Conservation (phyloP, 805 yeast genomes). For the Starmera quercuum region DNA sequence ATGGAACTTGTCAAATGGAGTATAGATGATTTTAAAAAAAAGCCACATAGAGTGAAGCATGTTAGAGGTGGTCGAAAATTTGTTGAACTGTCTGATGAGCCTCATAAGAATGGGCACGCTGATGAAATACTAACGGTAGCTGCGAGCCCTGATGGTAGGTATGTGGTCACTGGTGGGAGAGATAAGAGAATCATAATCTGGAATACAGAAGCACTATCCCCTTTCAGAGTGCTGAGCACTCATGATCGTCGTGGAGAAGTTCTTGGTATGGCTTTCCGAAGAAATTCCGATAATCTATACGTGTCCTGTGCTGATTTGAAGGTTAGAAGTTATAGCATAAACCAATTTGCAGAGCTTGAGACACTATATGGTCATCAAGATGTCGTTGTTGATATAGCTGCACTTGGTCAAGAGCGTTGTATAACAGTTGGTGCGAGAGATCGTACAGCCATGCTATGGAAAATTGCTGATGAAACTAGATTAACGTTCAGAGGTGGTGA, state of each 20-base stretch:
- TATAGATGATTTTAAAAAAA: conserved; percentile 40
- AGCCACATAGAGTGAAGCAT: conserved; percentile 61
- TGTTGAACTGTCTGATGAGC: conserved; percentile 33
- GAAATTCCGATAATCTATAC: conserved; percentile 75
- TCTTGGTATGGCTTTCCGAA: conserved; percentile 66
- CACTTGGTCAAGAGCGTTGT: conserved; percentile 82
- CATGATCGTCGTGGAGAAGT: conserved; percentile 66
- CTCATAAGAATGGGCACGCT: conserved; percentile 61
- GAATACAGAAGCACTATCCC: conserved; percentile 73
- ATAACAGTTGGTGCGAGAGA: conserved; percentile 95
- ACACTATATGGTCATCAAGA: conserved; percentile 95
- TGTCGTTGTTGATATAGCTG: conserved; percentile 69
- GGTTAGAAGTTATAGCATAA: conserved; percentile 78
- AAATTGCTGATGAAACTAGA: conserved; percentile 90
- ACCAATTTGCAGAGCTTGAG: conserved; percentile 84
- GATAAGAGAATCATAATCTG: conserved; percentile 79
- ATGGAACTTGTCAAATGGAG: conserved; percentile 77
- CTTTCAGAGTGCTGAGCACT: conserved; percentile 72
- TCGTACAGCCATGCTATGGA: conserved; percentile 94
- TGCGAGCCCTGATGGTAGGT: conserved; percentile 80
- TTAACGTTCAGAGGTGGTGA: conserved; percentile 92
- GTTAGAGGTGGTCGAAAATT: conserved; percentile 53
- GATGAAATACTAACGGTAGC: conserved; percentile 75
- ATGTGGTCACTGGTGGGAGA: conserved; percentile 84
- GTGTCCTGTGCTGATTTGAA: conserved; percentile 92